Base-by-base conservation (phyloP, 768 basidiomycete species). In the Floccularia luteovirens region DNA sequence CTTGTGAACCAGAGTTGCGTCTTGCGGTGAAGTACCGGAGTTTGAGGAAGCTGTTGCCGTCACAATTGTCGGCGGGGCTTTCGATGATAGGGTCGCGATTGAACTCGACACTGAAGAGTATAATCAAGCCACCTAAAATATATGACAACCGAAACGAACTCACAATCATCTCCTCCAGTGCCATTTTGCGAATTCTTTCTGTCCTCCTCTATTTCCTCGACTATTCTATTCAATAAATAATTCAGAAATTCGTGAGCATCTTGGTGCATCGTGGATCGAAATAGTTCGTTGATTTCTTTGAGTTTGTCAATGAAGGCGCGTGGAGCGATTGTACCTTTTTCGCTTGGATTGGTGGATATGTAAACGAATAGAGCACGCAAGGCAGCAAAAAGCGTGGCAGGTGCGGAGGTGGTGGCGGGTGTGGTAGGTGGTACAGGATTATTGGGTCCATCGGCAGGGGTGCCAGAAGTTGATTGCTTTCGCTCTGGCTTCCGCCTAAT, bases 231-330 rank as follows among this genome's bases (percentile, higher is more conserved):
- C 40, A 99, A 66, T 20, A 97, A 65, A 62, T 85, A 97, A 57
- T 93, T 96, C 30, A 97, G 69, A 60, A 99, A 98, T 61, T 99
- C 96, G 62, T 98, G 96, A 2, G 96, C 96, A 58, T 99, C 96
- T 57, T 99, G 96, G 57, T 99, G 96, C 75, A 87, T 85, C 12
- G 87, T 83, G 25, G 82, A 82, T 35, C 90, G 75, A 55, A 97
- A 99, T 33, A 83, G 70, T 52, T 91, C 90, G 60, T 98, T 98
- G 52, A 90, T 71, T 53, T 91, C 81, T 62, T 89, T 90, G 51
- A 98, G 75, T 57, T 94, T 94, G 54, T 90, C 82, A 56, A 99
- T 84, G 61, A 99, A 89, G 17, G 86, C 86, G 42, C 83, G 78
- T 1, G 96, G 96, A 1, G 90, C 76, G 30, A 97, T 76, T 6